A percentile compares a stretch with the other conserved stretches of the same genome.
Evolutionary conservation across 805 yeast species (phyloP).

Genomic region (Hanseniaspora guilliermondii): DNA sequence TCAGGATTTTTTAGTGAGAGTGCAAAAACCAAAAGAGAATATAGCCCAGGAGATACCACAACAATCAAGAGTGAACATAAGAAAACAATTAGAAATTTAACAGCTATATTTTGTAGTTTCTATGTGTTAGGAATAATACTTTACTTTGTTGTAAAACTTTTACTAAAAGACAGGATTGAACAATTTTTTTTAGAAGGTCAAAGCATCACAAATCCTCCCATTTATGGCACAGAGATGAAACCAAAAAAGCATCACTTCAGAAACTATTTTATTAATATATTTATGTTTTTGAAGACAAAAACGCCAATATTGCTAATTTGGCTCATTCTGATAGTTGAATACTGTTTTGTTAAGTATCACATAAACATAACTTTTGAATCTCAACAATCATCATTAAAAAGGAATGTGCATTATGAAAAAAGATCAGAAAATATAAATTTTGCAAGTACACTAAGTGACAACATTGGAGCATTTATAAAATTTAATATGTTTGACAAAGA

Average conservation of each 20-base stretch:
- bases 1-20: neutral
- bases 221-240: neutral
- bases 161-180: neutral
- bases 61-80: neutral
- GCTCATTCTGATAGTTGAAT: neutral
- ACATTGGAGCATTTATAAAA: neutral
- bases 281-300: neutral
- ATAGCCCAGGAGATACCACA: neutral
- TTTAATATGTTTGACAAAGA: neutral
- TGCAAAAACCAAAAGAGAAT: neutral
- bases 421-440: neutral
- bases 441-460: neutral
- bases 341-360: neutral
- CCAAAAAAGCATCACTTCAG: neutral
- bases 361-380: neutral
- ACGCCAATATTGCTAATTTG: neutral
- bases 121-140: neutral
- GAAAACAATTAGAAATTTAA: neutral
- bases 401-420: neutral
- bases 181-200: neutral
- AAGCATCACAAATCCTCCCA: neutral
- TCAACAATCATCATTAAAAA: neutral
- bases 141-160: neutral
- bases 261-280: neutral
- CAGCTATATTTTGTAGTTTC: neutral